A percentile compares a stretch with the other conserved stretches of the same genome.
phyloP scores from a whole-genome alignment of 2,329 filamentous ascomycete genomes.

The Leptographium radiaticola region DNA sequence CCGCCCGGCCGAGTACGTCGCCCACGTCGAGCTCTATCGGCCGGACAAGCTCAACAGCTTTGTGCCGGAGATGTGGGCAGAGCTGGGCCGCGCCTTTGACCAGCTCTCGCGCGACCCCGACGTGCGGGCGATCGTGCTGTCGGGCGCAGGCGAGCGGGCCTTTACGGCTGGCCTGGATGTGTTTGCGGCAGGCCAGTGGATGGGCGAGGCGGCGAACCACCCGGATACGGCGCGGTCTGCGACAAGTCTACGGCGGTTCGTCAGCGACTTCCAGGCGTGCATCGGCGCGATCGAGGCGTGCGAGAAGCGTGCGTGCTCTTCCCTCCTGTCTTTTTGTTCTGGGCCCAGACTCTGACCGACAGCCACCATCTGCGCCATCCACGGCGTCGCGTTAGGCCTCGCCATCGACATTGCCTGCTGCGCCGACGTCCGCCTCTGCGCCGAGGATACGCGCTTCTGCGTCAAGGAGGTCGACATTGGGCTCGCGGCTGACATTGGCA shows the following conservation, averaged over 20 bases:
- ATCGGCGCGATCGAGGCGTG: conserved; percentile 69
- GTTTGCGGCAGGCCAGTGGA: conserved; percentile 46
- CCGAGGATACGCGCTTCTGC: conserved; percentile 45
- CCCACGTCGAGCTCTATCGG: conserved; percentile 87
- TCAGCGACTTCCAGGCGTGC: conserved; percentile 68
- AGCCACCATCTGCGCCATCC: conserved; percentile 72
- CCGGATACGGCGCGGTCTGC: conserved; percentile 54
- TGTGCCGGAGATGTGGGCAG: conserved; percentile 71
- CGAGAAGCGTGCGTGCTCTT: conserved; percentile 57
- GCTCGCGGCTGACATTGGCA: conserved; percentile 67
- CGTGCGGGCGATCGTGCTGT: conserved; percentile 66
- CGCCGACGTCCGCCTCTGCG: conserved; percentile 57
- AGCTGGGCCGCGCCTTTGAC: conserved; percentile 60
- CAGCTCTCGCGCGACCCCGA: conserved; percentile 58
- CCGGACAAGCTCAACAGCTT: conserved; percentile 83
- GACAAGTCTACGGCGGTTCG: conserved; percentile 48
- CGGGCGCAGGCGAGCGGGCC: conserved; percentile 67
- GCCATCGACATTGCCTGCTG: conserved; percentile 62
- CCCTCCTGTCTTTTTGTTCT: not conserved
- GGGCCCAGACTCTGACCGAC: not conserved
- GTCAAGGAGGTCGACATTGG: conserved; percentile 80
- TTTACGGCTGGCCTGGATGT: conserved; percentile 85
- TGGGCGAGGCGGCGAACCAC: conserved; percentile 31
- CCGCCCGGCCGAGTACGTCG: conserved; percentile 60
- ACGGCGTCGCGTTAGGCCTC: conserved; percentile 66